These are phyloP conservation scores for Quercus agrifolia DNA, from an alignment of 306 rosid species.

Conservation along the genomic window DNA sequence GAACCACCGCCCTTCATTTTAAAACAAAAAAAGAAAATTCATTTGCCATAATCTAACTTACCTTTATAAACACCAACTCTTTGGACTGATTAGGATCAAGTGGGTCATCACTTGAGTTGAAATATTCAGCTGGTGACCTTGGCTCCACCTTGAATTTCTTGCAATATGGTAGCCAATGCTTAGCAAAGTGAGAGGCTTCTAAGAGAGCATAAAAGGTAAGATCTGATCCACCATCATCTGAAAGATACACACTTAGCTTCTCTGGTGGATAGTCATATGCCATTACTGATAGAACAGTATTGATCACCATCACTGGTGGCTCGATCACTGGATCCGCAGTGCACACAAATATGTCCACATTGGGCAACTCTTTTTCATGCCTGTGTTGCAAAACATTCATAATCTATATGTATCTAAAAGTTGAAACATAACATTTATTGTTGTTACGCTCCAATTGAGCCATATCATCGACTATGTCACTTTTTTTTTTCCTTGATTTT, in stretches of 20 bases:
- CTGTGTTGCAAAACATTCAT: conserved; percentile 24
- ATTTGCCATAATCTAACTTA: not conserved
- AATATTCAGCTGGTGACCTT: conserved; percentile 76
- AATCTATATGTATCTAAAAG: too few relatives aligned
- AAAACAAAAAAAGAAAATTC: too few relatives aligned
- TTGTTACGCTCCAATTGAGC: too few relatives aligned
- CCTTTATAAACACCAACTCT: conserved; percentile 36
- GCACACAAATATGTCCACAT: conserved; percentile 83
- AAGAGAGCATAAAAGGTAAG: conserved; percentile 59
- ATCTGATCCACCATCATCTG: conserved; percentile 73
- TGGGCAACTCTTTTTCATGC: conserved; percentile 45
- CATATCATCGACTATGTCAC: too few relatives aligned
- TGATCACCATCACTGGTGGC: conserved; percentile 73
- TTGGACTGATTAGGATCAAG: not conserved
- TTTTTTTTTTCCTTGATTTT: too few relatives aligned
- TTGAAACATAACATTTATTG: too few relatives aligned
- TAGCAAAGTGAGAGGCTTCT: conserved; percentile 66
- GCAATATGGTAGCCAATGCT: conserved; percentile 82
- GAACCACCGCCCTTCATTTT: too few relatives aligned
- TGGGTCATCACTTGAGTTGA: conserved; percentile 14
- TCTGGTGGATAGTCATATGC: conserved; percentile 70
- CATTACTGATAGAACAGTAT: conserved; percentile 77
- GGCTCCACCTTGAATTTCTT: conserved; percentile 64
- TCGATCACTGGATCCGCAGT: conserved; percentile 74
- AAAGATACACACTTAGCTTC: conserved; percentile 71